Base-by-base conservation (phyloP, 2,329 filamentous ascomycete genomes). In the Pseudogymnoascus sp. region DNA sequence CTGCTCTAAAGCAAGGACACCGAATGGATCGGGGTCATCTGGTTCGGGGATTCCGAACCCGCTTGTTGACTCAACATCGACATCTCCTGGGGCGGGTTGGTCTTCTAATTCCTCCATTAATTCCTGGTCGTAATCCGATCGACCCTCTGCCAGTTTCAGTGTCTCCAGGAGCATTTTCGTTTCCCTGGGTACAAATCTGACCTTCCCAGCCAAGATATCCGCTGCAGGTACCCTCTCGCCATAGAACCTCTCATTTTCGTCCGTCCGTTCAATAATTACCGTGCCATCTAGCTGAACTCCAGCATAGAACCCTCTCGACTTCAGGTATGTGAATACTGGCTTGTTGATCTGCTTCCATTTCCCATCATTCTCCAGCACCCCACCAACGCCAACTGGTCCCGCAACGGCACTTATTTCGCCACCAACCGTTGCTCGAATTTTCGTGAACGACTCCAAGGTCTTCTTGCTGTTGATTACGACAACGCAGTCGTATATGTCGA, bases 401-500 rank as follows among this genome's bases (percentile, higher is more conserved):
- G 88, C 85, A 6, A 87, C 84, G 26, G 91, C 85, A 66, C 85
- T 88, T 61, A 96, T 83, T 73, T 96, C 91, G 53, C 89, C 87
- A 5, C 93, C 93, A 2, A 97, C 78, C 0, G 90, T 95, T 63
- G 91, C 86, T 62, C 88, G 84, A 3, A 93, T 79, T 64, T 87
- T 88, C 37, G 90, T 91, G 72, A 97, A 96, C 0, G 89, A 86
- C 68, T 96, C 89, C 56, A 97, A 79, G 6, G 92, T 91, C 63
- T 90, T 83, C 53, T 90, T 85, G 50, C 89, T 92, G 77, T 96
- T 97, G 72, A 97, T 93, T 37, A 97, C 89, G 7, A 97, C 83
- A 13, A 97, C 89, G 72, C 93, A 96, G 74, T 97, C 93, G 79
- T 97, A 97, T 33, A 97, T 92, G 73, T 97, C 93, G 42, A 96